Base-by-base conservation (phyloP, 257 asterid species). In the Nicotiana obtusifolia region DNA sequence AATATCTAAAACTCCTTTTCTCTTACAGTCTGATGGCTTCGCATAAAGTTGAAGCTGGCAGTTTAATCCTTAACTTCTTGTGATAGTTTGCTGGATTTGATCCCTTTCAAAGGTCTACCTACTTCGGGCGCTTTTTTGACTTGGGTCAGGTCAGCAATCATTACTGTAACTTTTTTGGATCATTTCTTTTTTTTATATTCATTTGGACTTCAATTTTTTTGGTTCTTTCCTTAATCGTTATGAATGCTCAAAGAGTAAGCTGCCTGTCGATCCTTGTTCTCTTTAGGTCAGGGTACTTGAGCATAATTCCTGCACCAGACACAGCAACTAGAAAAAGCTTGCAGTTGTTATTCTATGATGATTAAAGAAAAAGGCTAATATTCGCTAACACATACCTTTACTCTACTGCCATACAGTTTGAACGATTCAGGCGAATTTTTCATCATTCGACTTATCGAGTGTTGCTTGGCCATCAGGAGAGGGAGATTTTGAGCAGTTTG, bases 31-130 rank as follows among this genome's bases (percentile, higher is more conserved):
- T 15, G 61, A 49, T 47, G 15, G 24, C 26, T 73, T 15, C 57
- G 5, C 57, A 24, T 73, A 24, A 41, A 41, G 77, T 54, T 67
- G 54, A 19, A 14, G 80, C 24, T 35, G 71, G 60, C 10, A 6
- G 14, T 8, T 83, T 83, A 10, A 79, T 79, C 30, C 67, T 37
- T 30, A 66, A 41, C 56, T 47, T 81, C 35, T 75, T 8, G 37
- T 80, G 82, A 83, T 91, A 93, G 98, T 93, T 95, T 91, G 98
- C 97, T 37, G 99, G 98, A 77, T 95, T 95, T 53, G 98, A 95
- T 87, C 99, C 99, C 13, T 95, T 95, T 81, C 97, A 95, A 84
- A 90, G 99, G 90, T 95, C 99, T 64, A 95, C 97, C 19, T 95
- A 93, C 71, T 95, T 95, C 28, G 99, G 94, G 49, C 99, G 98